Conservation (phyloP, 1,284 basidiomycete genomes). For the Cutaneotrichosporon arboriforme region DNA sequence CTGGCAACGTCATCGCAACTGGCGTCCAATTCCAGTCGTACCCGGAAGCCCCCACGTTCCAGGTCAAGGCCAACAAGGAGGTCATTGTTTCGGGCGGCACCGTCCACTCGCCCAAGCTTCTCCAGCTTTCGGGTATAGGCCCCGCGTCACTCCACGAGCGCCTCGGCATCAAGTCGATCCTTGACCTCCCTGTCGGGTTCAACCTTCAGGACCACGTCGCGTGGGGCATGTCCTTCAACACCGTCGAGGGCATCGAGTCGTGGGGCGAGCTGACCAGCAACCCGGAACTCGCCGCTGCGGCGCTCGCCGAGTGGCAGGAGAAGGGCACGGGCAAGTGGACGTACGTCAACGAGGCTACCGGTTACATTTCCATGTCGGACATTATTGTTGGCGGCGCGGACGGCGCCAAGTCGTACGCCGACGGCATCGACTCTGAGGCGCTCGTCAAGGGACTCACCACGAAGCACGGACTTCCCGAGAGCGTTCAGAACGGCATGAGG, state of each 20-base stretch:
- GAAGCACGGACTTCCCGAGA: conserved; percentile 34
- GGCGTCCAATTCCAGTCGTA: conserved; percentile 56
- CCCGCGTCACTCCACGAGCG: conserved; percentile 7
- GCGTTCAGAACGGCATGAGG: conserved; percentile 36
- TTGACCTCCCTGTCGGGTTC: conserved; percentile 25
- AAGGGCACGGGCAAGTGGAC: conserved; percentile 40
- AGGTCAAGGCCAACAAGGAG: conserved; percentile 13
- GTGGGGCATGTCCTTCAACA: conserved; percentile 33
- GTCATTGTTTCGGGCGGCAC: conserved; percentile 15
- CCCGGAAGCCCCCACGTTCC: conserved; percentile 26
- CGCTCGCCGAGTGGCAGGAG: conserved; percentile 29
- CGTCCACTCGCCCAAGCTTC: conserved; percentile 12
- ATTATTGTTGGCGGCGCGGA: conserved; percentile 48
- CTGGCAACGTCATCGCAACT: conserved; percentile 53
- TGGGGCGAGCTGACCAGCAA: conserved; percentile 38
- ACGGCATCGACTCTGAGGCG: conserved; percentile 59
- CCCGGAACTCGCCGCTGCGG: conserved; percentile 20
- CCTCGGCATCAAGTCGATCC: conserved; percentile 15
- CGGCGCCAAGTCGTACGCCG: conserved; percentile 22
- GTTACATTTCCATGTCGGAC: conserved; percentile 29
- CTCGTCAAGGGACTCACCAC: conserved; percentile 59
- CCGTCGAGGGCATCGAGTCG: conserved; percentile 22
- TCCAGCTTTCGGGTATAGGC: conserved; percentile 20
- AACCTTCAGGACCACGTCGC: conserved; percentile 33
- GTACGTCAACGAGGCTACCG: conserved; percentile 48